These are phyloP conservation scores for Saussurea involucrata DNA, from an alignment of 129 eudicot genomes.

Conservation along the genomic window DNA sequence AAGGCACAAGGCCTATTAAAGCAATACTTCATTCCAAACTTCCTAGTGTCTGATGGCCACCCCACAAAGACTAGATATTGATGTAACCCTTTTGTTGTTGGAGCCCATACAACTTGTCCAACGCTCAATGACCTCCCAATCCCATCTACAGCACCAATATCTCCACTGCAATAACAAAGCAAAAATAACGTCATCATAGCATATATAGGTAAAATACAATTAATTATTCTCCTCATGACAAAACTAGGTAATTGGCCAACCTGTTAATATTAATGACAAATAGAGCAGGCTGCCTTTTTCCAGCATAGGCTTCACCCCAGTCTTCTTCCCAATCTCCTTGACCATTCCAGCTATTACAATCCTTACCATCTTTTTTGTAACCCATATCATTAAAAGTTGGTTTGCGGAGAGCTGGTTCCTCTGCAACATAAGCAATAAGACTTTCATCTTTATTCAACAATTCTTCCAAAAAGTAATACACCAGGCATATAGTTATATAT, in stretches of 20 bases:
- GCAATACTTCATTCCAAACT: slow-evolving; percentile 89
- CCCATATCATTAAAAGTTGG: slow-evolving; percentile 67
- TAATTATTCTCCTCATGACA: slow-evolving; percentile 1
- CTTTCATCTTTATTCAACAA: slow-evolving; percentile 49
- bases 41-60: slow-evolving; percentile 80
- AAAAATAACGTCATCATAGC: not conserved
- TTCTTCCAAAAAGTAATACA: not conserved
- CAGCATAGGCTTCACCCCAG: slow-evolving; percentile 94
- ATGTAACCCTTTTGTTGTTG: slow-evolving; percentile 47
- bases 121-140: slow-evolving; percentile 71
- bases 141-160: slow-evolving; percentile 65
- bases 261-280: slow-evolving; percentile 70
- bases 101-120: slow-evolving; percentile 98
- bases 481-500: not conserved
- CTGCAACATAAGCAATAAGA: slow-evolving; percentile 88
- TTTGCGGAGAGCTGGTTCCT: slow-evolving; percentile 65
- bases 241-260: slow-evolving; percentile 30
- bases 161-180: slow-evolving; percentile 65
- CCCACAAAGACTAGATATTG: slow-evolving; percentile 85
- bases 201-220: not conserved
- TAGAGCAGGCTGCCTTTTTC: slow-evolving; percentile 83
- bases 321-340: slow-evolving; percentile 95
- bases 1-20: slow-evolving; percentile 88
- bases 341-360: slow-evolving; percentile 87
- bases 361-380: slow-evolving; percentile 63